Base-by-base conservation (phyloP, 2,329 filamentous ascomycete genomes). In the Ophiocordyceps sinensis region DNA sequence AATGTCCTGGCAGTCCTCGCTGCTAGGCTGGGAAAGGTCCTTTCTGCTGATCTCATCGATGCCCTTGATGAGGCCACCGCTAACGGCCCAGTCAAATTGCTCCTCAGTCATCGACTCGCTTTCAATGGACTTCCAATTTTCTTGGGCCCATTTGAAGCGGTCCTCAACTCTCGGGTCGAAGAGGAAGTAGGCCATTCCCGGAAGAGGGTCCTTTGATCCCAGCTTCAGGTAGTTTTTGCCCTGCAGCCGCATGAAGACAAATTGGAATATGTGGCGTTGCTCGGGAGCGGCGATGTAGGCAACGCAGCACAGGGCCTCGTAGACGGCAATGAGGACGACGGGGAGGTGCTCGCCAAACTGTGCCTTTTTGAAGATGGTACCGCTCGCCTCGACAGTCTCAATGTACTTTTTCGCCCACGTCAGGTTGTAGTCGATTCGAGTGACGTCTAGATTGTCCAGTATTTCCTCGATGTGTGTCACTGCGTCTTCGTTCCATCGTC, bases 21-120 rank as follows among this genome's bases (percentile, higher is more conserved):
- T 58, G 19, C 48, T 52, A 2, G 53, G 48, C 15, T 54, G 50
- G 1, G 46, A 42, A 15, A 56, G 43, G 36, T 72, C 72, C 41
- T 67, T 70, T 44, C 51, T 54, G 35, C 74, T 72, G 2, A 82
- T 77, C 26, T 72, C 68, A 39, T 71, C 64, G 44, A 94, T 77
- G 8, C 78, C 79, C 42, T 72, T 67, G 31, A 78, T 65, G 15
- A 96, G 67, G 29, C 80, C 78, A 45, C 84, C 80, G 47, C 79
- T 79, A 34, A 95, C 77, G 11, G 85, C 84, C 81, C 84, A 93
- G 36, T 94, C 84, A 55, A 94, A 96, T 48, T 91, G 83, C 30
- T 77, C 70, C 10, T 73, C 67, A 1, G 79, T 77, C 39, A 93
- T 71, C 17, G 65, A 62, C 23, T 70, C 66, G 12, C 75, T 70